Evolutionary conservation across 371 early-diverging fungal species (phyloP), one percentile per base, ranked within the genome.

Genomic region (Massospora cicadina): DNA sequence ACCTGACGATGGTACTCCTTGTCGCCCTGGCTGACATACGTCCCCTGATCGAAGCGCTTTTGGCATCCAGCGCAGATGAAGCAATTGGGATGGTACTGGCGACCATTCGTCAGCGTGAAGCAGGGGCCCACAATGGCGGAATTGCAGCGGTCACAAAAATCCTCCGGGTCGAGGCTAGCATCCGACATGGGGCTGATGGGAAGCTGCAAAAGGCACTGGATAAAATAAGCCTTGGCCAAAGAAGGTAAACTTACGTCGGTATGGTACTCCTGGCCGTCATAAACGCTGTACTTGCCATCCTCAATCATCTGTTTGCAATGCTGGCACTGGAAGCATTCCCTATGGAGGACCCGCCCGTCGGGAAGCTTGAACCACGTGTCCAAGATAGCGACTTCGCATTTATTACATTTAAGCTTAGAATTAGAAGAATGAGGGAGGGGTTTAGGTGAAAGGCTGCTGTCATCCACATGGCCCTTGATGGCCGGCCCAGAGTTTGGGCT

Each of bases 61-160:
- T 55, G 25, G 58, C 66, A 66, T 17, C 31, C 61, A 24, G 32
- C 29, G 58, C 66, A 66, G 21, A 59, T 66, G 31, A 66, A 66
- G 33, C 66, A 66, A 24, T 61, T 26, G 23, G 55, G 61, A 30
- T 66, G 66, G 58, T 61, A 66, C 7, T 56, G 26, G 5, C 63
- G 30, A 30, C 66, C 66, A 55, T 62, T 55, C 1, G 66, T 28
- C 17, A 66, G 30, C 2, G 64, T 64, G 30, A 54, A 64, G 23
- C 64, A 64, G n/a, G 64, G 54, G 2, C 64, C 64, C 3, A 17
- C 10, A 5, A 64, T 55, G 25, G 31, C n/a, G 2, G 21, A 13
- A n/a, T n/a, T 21, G 31, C 64, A 64, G 3, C 64, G 3, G 23
- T 64, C 54, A 29, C 64, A 64, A 13, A 54, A 29, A 27, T 54